Evolutionary conservation across 2,329 filamentous ascomycete genomes (phyloP).

Genomic region (Colletotrichum tamarilloi): DNA sequence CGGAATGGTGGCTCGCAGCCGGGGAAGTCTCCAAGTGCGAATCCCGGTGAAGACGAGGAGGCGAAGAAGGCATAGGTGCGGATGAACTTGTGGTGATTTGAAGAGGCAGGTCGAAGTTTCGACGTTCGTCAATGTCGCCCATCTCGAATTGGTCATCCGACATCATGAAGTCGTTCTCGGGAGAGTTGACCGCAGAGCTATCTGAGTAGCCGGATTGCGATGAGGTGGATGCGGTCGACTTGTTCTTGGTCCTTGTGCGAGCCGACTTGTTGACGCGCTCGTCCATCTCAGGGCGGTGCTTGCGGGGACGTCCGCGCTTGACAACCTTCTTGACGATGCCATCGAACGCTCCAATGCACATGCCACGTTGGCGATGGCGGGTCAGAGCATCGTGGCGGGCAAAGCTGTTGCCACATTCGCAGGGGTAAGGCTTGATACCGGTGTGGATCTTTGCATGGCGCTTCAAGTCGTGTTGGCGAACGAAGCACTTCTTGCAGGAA

Average conservation of each 20-base stretch:
- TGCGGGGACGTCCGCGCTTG: conserved; percentile 73
- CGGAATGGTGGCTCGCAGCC: conserved; percentile 52
- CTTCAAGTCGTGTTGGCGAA: conserved; percentile 96
- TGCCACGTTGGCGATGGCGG: conserved; percentile 91
- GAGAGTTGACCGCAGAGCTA: conserved; percentile 65
- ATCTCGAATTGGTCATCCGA: conserved; percentile 53
- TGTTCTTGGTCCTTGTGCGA: conserved; percentile 66
- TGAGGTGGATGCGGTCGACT: conserved; percentile 58
- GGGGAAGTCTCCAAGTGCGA: conserved; percentile 51
- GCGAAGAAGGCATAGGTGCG: conserved; percentile 50
- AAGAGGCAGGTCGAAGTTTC: conserved; percentile 37
- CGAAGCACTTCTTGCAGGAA: conserved; percentile 94
- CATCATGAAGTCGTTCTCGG: conserved; percentile 56
- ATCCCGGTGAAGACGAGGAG: conserved; percentile 48
- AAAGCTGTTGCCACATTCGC: conserved; percentile 93
- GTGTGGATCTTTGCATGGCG: conserved; percentile 98
- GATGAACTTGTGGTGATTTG: conserved; percentile 56
- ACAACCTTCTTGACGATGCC: conserved; percentile 72
- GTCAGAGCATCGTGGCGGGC: conserved; percentile 95
- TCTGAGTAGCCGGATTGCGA: conserved; percentile 69
- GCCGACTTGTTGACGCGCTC: conserved; percentile 68
- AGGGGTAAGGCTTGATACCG: conserved; percentile 94
- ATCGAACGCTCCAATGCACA: conserved; percentile 96
- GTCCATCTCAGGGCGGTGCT: conserved; percentile 68
- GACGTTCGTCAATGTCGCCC: conserved; percentile 47